Evolutionary conservation across 768 basidiomycete species (phyloP).

Genomic region (Suillus clintonianus): DNA sequence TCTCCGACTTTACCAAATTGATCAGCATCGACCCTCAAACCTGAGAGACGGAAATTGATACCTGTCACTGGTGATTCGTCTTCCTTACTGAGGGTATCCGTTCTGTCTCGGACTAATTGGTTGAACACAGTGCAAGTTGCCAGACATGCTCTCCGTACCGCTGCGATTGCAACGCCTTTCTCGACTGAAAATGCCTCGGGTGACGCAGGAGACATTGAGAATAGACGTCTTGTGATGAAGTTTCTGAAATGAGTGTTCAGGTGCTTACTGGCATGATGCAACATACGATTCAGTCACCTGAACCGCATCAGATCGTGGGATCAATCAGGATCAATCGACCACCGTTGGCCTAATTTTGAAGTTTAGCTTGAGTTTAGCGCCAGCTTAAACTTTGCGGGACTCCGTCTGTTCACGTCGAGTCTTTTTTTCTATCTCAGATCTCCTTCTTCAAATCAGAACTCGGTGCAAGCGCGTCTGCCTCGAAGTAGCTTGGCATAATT

Average conservation of each 20-base stretch:
- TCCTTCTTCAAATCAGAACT: neutral
- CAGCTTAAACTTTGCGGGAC: neutral
- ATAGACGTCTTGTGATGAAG: neutral
- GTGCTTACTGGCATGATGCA: conserved; percentile 4
- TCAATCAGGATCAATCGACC: neutral
- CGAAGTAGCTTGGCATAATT: neutral
- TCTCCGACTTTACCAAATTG: conserved; percentile 69
- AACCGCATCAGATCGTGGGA: neutral
- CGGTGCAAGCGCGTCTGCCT: neutral
- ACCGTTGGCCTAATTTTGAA: neutral
- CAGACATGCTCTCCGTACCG: conserved; percentile 83
- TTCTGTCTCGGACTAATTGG: conserved; percentile 62
- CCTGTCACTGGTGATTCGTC: conserved; percentile 94
- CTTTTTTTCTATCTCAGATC: neutral
- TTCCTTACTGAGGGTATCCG: conserved; percentile 84
- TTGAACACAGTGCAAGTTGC: conserved; percentile 87
- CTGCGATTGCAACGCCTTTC: conserved; percentile 79
- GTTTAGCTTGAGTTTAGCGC: neutral
- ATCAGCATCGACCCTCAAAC: conserved; percentile 2
- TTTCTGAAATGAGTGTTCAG: neutral
- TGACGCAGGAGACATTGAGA: neutral
- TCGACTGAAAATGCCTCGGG: conserved; percentile 54
- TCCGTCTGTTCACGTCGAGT: neutral
- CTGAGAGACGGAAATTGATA: conserved; percentile 28
- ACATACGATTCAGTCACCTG: neutral